These are phyloP conservation scores for Aureobasidium leucospermi DNA, from an alignment of 2,329 filamentous ascomycete species.

Conservation along the genomic window DNA sequence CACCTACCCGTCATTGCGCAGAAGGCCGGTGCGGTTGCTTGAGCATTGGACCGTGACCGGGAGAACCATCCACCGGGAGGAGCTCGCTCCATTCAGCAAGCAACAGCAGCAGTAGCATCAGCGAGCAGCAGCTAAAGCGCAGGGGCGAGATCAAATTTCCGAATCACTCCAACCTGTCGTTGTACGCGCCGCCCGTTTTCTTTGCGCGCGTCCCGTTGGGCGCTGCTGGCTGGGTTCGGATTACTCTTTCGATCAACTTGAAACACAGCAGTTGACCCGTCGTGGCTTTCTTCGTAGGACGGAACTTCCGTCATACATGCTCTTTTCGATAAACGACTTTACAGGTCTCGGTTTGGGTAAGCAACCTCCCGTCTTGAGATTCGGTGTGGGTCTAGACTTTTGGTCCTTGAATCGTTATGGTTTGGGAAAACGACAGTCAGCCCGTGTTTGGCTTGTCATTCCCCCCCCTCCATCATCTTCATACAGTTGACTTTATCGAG, in stretches of 20 bases:
- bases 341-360: constrained; percentile 3
- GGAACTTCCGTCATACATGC: not conserved
- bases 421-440: not conserved
- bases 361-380: not conserved
- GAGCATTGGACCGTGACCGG: not conserved
- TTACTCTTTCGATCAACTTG: constrained; percentile 10
- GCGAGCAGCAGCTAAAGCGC: constrained; percentile 1
- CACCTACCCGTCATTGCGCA: constrained; percentile 3
- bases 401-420: not conserved
- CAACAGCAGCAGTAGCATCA: not conserved
- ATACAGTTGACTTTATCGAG: not conserved
- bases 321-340: constrained; percentile 11
- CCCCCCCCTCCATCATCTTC: not conserved
- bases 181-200: constrained; percentile 4
- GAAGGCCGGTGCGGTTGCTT: constrained; percentile 10
- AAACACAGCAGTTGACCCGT: constrained; percentile 12
- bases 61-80: not conserved
- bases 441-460: not conserved
- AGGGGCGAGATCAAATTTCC: constrained; percentile 10
- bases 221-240: not conserved
- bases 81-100: not conserved
- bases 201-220: constrained; percentile 8
- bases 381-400: constrained; percentile 3
- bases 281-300: not conserved
- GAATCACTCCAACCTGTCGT: not conserved